These are phyloP conservation scores for Teunomyces barrocoloradensis DNA, from an alignment of 805 yeast species.

Conservation along the genomic window DNA sequence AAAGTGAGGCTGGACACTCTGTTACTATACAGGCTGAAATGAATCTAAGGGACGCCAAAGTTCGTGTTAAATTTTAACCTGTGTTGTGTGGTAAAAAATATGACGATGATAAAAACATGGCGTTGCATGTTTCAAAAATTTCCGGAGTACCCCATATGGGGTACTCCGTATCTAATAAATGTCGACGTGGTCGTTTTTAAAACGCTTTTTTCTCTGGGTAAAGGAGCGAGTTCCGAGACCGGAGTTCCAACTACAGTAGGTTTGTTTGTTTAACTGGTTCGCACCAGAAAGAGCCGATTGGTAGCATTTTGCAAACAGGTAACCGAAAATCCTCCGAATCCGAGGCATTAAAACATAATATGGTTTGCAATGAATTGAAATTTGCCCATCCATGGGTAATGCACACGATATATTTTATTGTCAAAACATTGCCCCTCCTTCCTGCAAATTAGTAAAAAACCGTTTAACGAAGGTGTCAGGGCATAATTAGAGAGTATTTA, in stretches of 20 bases:
- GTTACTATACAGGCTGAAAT: neutral
- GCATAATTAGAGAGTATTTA: neutral
- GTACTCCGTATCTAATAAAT: neutral
- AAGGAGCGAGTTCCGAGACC: neutral
- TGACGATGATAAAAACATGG: neutral
- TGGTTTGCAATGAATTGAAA: neutral
- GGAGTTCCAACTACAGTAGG: neutral
- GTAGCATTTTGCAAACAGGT: neutral
- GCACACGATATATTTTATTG: slow-evolving; percentile 1
- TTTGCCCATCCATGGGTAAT: neutral
- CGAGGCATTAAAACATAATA: neutral
- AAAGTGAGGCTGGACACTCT: neutral
- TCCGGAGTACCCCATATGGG: slow-evolving; percentile 1
- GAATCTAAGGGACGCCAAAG: neutral
- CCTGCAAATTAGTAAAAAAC: neutral
- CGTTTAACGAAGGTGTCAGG: neutral
- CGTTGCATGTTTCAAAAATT: neutral
- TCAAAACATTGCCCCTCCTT: slow-evolving; percentile 2
- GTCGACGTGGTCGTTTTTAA: neutral
- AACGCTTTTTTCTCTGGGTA: neutral
- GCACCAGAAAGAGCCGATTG: neutral
- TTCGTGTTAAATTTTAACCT: neutral
- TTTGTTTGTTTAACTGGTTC: neutral
- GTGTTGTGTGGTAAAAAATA: slow-evolving; percentile 1
- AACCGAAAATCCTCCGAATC: neutral